Conservation (phyloP, 345 rosid genomes). For the Brassica rapa region DNA sequence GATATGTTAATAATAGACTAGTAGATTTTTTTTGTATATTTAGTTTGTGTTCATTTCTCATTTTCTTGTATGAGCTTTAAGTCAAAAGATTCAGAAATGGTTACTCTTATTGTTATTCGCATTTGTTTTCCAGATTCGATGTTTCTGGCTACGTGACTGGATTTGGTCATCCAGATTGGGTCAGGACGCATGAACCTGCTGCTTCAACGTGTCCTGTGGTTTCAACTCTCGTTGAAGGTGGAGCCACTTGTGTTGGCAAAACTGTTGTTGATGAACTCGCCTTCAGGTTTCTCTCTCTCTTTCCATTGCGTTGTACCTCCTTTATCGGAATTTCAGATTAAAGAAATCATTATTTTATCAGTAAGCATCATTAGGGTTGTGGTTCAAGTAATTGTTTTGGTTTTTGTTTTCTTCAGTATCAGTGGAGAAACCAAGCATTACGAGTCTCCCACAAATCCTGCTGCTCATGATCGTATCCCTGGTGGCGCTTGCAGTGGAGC, state of each 20-base stretch:
- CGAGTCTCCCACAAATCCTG: slow-evolving; percentile 87
- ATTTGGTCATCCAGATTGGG: slow-evolving; percentile 98
- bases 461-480: slow-evolving; percentile 61
- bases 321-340: not conserved
- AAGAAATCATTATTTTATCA: not conserved
- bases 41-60: too few species aligned
- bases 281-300: slow-evolving; percentile 52
- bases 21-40: too few species aligned
- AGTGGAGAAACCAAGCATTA: slow-evolving; percentile 85
- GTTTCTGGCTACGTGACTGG: slow-evolving; percentile 79
- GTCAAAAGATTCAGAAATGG: not conserved
- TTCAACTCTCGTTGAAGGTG: slow-evolving; percentile 77
- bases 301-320: not conserved
- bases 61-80: not conserved
- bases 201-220: slow-evolving; percentile 63
- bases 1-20: too few species aligned
- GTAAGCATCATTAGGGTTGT: not conserved
- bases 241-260: slow-evolving; percentile 93
- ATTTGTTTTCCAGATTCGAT: slow-evolving; percentile 61
- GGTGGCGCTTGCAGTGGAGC: slow-evolving; percentile 97
- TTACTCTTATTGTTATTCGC: not conserved
- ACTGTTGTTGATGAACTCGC: slow-evolving; percentile 88
- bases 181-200: slow-evolving; percentile 66
- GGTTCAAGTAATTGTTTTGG: not conserved
- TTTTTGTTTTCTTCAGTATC: slow-evolving; percentile 55